Evolutionary conservation across 2,329 filamentous ascomycete species (phyloP), one percentile per base, ranked within the genome.

Genomic region (Nemania abortiva): DNA sequence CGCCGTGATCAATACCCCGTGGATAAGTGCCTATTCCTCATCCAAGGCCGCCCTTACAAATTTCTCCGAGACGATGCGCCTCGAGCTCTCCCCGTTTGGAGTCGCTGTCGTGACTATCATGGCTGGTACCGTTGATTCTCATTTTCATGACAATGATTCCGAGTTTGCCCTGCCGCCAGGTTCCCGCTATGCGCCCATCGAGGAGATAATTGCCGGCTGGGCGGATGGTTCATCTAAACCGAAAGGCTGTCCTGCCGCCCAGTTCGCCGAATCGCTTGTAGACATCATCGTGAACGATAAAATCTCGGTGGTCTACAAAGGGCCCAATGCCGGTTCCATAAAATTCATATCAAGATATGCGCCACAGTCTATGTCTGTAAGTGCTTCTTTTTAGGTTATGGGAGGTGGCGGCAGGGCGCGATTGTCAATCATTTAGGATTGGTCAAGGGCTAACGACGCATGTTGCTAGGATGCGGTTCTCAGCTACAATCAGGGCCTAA

Each of bases 81-180:
- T 64, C 4, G 62, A 64, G 42, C 29, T 64, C 5, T 22, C 53
- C 3, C 53, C 42, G 3, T 58, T 64, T 11, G 62, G 62, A 1
- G 53, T 64, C n/a, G 27, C 18, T 2, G 54, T 64, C 3, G 42
- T 58, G 15, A 53, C 62, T 0, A 29, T 64, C 1, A 52, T 64
- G 62, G 20, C 59, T 0, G 49, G 49, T 2, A 15, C 10, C 18
- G 24, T 62, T 2, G 11, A 37, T 37, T 13, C 11, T 10, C 4
- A 50, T 27, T 42, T 61, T 6, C 31, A 52, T 22, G 6, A 20
- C 15, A 61, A 61, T 18, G 58, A 61, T 3, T 0, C 29, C 20
- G 5, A 4, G 2, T 61, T 61, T 13, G 31, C 5, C 0, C 9
- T 61, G 11, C 47, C 47, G 1, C 1, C 9, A 2, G 15, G 6